Conservation (phyloP, 1,139 yeast genomes). For the Blastobotrys arbuscula region DNA sequence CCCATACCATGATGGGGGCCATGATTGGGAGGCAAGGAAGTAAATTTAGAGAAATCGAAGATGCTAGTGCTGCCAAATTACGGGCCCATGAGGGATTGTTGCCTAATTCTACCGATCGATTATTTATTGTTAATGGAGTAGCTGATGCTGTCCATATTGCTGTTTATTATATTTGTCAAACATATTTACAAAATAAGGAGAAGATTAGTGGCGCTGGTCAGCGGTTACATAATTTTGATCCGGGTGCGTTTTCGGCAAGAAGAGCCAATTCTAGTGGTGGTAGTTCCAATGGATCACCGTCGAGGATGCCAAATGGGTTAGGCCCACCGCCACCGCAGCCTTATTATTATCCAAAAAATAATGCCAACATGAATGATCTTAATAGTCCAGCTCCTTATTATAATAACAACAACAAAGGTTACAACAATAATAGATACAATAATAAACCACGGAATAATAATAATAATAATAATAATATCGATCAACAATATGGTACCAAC, state of each 20-base stretch:
- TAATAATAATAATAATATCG: neutral
- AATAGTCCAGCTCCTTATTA: neutral
- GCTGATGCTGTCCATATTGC: conserved; percentile 89
- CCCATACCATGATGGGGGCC: conserved; percentile 77
- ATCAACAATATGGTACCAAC: neutral
- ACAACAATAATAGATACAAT: neutral
- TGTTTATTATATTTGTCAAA: conserved; percentile 64
- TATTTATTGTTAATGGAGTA: conserved; percentile 68
- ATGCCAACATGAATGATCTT: neutral
- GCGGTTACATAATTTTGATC: conserved; percentile 17
- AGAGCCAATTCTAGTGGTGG: neutral
- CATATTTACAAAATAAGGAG: conserved; percentile 30
- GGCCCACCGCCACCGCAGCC: conserved; percentile 8
- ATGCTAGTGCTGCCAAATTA: conserved; percentile 71
- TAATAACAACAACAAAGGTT: neutral
- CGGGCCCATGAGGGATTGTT: conserved; percentile 71
- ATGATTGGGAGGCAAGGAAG: conserved; percentile 77
- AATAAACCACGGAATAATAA: neutral
- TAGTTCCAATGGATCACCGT: neutral
- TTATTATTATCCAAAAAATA: neutral
- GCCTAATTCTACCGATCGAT: conserved; percentile 76
- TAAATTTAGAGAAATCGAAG: conserved; percentile 76
- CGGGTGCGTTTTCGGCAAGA: conserved; percentile 11
- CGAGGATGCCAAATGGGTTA: neutral
- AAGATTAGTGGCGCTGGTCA: conserved; percentile 12